Conservation (phyloP, 2,329 filamentous ascomycete genomes). For the Fragosphaeria purpurea region DNA sequence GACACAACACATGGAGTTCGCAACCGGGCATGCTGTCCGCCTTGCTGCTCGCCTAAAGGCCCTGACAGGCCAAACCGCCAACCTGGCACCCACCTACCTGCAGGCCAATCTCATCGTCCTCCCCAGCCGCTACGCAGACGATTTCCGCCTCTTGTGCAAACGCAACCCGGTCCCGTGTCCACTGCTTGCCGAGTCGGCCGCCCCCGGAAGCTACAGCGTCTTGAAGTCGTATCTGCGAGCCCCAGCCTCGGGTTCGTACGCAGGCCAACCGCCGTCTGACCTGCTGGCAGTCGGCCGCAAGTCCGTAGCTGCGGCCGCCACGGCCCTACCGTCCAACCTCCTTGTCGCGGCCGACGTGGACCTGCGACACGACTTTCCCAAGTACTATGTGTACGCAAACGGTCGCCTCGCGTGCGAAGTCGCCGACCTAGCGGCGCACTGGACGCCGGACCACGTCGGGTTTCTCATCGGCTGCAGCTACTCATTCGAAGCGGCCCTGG, state of each 20-base stretch:
- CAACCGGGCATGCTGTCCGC: no score
- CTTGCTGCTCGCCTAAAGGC: no score
- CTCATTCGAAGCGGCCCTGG: slow-evolving; percentile 51
- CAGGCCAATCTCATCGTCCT: slow-evolving; percentile 55
- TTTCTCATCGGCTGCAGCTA: slow-evolving; percentile 57
- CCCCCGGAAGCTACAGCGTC: slow-evolving; percentile 27
- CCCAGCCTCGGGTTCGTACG: slow-evolving; percentile 1
- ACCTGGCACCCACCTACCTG: slow-evolving; percentile 37
- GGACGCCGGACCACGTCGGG: slow-evolving; percentile 48
- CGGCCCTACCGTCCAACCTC: slow-evolving; percentile 5
- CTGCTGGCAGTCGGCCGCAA: background rate
- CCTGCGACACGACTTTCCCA: slow-evolving; percentile 46
- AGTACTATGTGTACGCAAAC: slow-evolving; percentile 48
- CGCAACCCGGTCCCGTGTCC: slow-evolving; percentile 55
- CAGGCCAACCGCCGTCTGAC: background rate
- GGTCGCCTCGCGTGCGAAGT: slow-evolving; percentile 34
- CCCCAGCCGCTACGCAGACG: slow-evolving; percentile 43
- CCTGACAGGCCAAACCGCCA: background rate
- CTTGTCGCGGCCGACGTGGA: slow-evolving; percentile 35
- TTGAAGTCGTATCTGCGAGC: slow-evolving; percentile 10
- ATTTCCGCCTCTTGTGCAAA: slow-evolving; percentile 48
- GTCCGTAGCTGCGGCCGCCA: background rate
- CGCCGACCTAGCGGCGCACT: slow-evolving; percentile 37
- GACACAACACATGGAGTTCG: no score
- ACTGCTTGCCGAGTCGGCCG: slow-evolving; percentile 41